Percentiles rank a stretch among this genome's conserved stretches.
phyloP scores from a whole-genome alignment of 768 basidiomycete genomes.

The Leccinum subtestaceum region DNA sequence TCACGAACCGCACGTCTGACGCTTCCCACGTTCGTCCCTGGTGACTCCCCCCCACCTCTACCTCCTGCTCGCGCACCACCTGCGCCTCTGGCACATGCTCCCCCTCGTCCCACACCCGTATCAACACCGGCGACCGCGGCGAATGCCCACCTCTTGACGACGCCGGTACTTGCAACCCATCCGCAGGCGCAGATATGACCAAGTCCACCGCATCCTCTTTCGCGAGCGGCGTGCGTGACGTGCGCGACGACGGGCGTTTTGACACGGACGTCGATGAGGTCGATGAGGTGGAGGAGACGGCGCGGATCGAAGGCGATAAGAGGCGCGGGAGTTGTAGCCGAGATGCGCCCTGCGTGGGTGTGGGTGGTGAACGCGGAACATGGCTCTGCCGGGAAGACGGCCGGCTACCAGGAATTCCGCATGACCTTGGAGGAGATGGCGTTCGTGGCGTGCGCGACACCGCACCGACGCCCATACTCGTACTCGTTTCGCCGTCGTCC shows the following conservation, averaged over 20 bases:
- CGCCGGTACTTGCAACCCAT: slow-evolving; percentile 17
- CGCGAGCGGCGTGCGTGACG: slow-evolving; percentile 17
- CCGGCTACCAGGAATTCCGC: slow-evolving; percentile 6
- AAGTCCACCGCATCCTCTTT: slow-evolving; percentile 83
- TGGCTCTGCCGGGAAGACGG: slow-evolving; percentile 10
- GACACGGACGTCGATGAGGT: background rate
- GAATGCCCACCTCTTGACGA: slow-evolving; percentile 13
- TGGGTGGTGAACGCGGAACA: background rate
- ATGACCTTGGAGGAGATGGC: slow-evolving; percentile 10
- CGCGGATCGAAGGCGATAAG: slow-evolving; percentile 6
- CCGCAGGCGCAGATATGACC: slow-evolving; percentile 44
- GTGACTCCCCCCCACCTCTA: background rate
- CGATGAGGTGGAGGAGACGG: background rate
- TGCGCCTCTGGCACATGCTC: background rate
- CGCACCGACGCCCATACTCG: background rate
- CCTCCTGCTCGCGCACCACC: background rate
- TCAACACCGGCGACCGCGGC: slow-evolving; percentile 19
- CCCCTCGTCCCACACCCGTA: slow-evolving; percentile 26
- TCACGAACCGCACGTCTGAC: slow-evolving; percentile 2
- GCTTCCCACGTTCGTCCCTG: background rate
- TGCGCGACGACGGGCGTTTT: background rate
- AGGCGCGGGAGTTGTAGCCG: slow-evolving; percentile 11
- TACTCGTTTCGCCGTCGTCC: slow-evolving; percentile 17
- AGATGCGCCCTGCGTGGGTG: slow-evolving; percentile 1
- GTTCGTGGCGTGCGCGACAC: background rate